phyloP scores from a whole-genome alignment of 805 yeast genomes.

The Candida corydali region DNA sequence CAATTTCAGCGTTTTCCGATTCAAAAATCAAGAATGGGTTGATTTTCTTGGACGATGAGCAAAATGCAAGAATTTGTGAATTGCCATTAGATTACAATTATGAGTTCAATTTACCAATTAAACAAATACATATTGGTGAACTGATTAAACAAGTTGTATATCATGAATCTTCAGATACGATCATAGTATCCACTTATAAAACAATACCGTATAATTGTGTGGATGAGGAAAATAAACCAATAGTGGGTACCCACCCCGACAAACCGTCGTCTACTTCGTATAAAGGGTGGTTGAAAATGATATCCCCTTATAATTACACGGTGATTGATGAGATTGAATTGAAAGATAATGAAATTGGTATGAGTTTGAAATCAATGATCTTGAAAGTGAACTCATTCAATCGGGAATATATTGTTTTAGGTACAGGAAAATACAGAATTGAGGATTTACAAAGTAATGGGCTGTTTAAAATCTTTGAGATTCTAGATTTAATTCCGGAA shows the following conservation, averaged over 20 bases:
- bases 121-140: constrained; percentile 46
- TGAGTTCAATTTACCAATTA: constrained; percentile 58
- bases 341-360: constrained; percentile 63
- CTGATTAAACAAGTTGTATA: constrained; percentile 65
- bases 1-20: constrained; percentile 55
- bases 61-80: constrained; percentile 61
- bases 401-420: constrained; percentile 71
- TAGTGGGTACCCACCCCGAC: constrained; percentile 52
- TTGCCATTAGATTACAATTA: constrained; percentile 47
- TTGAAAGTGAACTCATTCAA: constrained; percentile 46
- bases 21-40: constrained; percentile 44
- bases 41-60: constrained; percentile 66
- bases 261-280: constrained; percentile 54
- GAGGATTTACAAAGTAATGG: constrained; percentile 86
- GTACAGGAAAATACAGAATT: constrained; percentile 67
- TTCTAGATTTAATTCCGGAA: constrained; percentile 83
- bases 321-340: constrained; percentile 67
- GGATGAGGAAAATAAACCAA: constrained; percentile 68
- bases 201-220: constrained; percentile 58
- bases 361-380: constrained; percentile 51
- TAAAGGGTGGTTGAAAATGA: constrained; percentile 56
- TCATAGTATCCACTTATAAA: constrained; percentile 55
- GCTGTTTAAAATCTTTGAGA: constrained; percentile 65
- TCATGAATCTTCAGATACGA: constrained; percentile 63
- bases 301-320: constrained; percentile 75